A percentile compares a stretch with the other conserved stretches of the same genome.
Conservation (phyloP, 345 rosid genomes). For the Orychophragmus violaceus region DNA sequence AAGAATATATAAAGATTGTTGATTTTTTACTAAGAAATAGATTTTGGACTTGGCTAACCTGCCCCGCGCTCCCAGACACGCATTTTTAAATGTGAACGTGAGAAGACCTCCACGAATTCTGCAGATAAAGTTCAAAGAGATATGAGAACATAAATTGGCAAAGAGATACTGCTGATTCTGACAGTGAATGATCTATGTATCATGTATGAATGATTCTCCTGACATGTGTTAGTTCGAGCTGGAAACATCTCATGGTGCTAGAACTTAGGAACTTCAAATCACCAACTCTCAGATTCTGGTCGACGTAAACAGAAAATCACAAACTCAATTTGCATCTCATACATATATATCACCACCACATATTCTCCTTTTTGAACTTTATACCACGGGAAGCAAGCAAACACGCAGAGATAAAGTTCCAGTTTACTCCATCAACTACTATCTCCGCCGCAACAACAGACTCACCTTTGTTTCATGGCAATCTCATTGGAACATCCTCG, state of each 20-base stretch:
- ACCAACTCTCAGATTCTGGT: conserved; percentile 76
- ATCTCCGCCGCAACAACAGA: conserved; percentile 47
- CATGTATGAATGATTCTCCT: background rate
- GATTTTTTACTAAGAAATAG: background rate
- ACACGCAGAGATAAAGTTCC: too few species aligned
- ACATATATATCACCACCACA: too few species aligned
- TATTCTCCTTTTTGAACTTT: too few species aligned
- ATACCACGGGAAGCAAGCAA: too few species aligned
- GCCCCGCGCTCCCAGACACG: conserved; percentile 99
- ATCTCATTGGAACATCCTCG: conserved; percentile 67
- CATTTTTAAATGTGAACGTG: conserved; percentile 85
- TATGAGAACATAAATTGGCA: too few species aligned
- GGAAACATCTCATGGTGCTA: conserved; percentile 88
- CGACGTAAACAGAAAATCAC: background rate
- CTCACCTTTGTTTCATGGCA: conserved; percentile 48
- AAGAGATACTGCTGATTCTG: background rate
- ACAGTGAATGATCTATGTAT: background rate
- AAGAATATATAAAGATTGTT: too few species aligned
- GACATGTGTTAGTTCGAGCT: conserved; percentile 92
- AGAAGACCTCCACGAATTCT: conserved; percentile 88
- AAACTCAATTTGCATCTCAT: background rate
- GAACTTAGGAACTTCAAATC: conserved; percentile 71
- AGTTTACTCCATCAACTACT: conserved; percentile 66
- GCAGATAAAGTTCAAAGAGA: conserved; percentile 15
- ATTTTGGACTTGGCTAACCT: conserved; percentile 38